These are phyloP conservation scores for Emmonsiellopsis sp. DNA, from an alignment of 2,329 filamentous ascomycete species.

Conservation along the genomic window DNA sequence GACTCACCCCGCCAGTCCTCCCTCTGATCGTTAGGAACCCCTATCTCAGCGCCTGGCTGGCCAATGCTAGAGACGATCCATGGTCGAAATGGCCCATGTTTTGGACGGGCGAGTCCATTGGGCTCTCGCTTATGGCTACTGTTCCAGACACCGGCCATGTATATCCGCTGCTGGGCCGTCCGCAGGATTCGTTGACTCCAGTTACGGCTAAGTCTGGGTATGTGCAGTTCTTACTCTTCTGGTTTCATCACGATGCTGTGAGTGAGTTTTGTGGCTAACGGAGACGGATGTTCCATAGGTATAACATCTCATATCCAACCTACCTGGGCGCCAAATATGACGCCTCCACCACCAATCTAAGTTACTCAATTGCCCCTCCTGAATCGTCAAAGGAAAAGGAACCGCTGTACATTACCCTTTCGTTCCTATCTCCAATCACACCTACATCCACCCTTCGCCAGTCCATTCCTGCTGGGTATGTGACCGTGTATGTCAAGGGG, in stretches of 20 bases:
- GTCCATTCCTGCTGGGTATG: constrained; percentile 71
- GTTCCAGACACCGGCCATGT: constrained; percentile 51
- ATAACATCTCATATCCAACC: constrained; percentile 48
- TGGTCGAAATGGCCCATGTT: constrained; percentile 86
- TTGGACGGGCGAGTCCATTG: constrained; percentile 62
- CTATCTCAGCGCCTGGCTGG: constrained; percentile 67
- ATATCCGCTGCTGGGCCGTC: constrained; percentile 57
- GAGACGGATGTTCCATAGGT: constrained; percentile 27
- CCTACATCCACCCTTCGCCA: constrained; percentile 72
- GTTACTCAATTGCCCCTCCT: constrained; percentile 49
- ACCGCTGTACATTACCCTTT: constrained; percentile 41
- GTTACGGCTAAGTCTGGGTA: constrained; percentile 28
- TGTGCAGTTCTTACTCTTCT: constrained; percentile 4
- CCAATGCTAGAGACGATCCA: constrained; percentile 62
- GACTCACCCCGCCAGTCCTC: constrained; percentile 54
- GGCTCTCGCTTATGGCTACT: constrained; percentile 55
- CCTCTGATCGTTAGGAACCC: constrained; percentile 69
- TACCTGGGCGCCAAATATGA: constrained; percentile 58
- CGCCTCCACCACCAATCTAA: constrained; percentile 61
- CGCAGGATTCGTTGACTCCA: constrained; percentile 51
- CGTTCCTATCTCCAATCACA: constrained; percentile 68
- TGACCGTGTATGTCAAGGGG: constrained; percentile 62
- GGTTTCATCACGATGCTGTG: background rate
- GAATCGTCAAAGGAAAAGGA: constrained; percentile 20
- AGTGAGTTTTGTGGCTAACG: background rate